phyloP scores from a whole-genome alignment of 2,329 filamentous ascomycete genomes.

The Trichoderma koningii region DNA sequence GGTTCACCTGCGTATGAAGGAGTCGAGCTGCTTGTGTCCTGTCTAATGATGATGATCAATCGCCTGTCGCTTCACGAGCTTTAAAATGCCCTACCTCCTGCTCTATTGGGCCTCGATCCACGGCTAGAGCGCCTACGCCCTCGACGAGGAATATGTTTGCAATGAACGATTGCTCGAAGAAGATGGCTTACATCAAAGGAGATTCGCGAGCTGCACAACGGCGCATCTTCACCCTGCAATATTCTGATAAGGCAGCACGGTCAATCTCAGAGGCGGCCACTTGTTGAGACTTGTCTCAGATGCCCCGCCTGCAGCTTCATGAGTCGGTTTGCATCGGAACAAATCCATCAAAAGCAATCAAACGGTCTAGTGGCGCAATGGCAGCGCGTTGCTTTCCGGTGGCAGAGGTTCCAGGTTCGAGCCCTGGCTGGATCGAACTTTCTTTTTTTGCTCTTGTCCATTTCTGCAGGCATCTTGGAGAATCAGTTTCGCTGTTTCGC shows the following conservation, averaged over 20 bases:
- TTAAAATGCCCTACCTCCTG: not conserved
- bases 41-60: too few relatives aligned
- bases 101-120: not conserved
- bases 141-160: not conserved
- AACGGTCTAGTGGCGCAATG: constrained; percentile 25
- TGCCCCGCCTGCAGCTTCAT: not conserved
- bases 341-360: not conserved
- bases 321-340: not conserved
- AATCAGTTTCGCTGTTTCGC: not conserved
- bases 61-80: not conserved
- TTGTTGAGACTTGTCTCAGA: too few relatives aligned
- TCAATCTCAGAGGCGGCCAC: too few relatives aligned
- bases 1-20: too few relatives aligned
- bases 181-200: not conserved
- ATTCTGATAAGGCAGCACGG: too few relatives aligned
- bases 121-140: not conserved
- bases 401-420: constrained; percentile 43
- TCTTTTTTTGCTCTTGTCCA: not conserved
- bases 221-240: too few relatives aligned
- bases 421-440: constrained; percentile 36
- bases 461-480: not conserved
- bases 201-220: not conserved
- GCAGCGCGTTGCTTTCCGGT: constrained; percentile 40
- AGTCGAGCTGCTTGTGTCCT: too few relatives aligned
- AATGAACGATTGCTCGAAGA: not conserved